phyloP scores from a whole-genome alignment of 805 yeast genomes.

The Zygoascus tannicola region DNA sequence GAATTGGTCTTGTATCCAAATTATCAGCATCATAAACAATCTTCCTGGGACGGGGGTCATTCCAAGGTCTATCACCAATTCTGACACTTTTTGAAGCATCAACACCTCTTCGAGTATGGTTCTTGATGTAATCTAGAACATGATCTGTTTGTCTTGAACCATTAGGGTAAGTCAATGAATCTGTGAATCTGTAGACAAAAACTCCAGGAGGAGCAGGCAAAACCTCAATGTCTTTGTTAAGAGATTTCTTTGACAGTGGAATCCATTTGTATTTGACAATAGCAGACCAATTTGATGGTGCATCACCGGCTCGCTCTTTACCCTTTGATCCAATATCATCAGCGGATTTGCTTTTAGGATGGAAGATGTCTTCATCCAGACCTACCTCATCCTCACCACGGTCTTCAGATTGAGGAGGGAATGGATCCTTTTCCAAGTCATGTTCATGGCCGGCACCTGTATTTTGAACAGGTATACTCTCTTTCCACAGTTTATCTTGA shows the following conservation, averaged over 20 bases:
- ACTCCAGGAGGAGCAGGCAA: conserved; percentile 87
- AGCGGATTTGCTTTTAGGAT: background rate
- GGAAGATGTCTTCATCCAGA: background rate
- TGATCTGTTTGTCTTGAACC: conserved; percentile 62
- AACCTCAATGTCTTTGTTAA: conserved; percentile 51
- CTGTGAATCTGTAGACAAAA: conserved; percentile 72
- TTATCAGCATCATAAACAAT: conserved; percentile 21
- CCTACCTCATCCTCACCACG: background rate
- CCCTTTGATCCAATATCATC: background rate
- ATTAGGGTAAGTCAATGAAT: conserved; percentile 75
- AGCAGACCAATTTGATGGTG: background rate
- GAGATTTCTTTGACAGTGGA: conserved; percentile 32
- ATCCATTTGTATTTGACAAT: conserved; percentile 24
- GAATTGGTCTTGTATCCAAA: conserved; percentile 51
- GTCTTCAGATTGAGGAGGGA: background rate
- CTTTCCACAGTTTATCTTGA: background rate
- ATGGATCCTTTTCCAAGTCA: background rate
- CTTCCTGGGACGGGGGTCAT: conserved; percentile 63
- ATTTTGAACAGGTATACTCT: conserved; percentile 2
- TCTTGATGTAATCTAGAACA: conserved; percentile 57
- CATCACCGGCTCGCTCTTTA: background rate
- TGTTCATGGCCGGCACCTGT: background rate
- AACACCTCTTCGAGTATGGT: conserved; percentile 52
- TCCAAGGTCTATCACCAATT: conserved; percentile 74
- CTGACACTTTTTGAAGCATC: conserved; percentile 19